A percentile compares a stretch with the other conserved stretches of the same genome.
Conservation (phyloP, 805 yeast genomes). For the Nakazawaea sp. region DNA sequence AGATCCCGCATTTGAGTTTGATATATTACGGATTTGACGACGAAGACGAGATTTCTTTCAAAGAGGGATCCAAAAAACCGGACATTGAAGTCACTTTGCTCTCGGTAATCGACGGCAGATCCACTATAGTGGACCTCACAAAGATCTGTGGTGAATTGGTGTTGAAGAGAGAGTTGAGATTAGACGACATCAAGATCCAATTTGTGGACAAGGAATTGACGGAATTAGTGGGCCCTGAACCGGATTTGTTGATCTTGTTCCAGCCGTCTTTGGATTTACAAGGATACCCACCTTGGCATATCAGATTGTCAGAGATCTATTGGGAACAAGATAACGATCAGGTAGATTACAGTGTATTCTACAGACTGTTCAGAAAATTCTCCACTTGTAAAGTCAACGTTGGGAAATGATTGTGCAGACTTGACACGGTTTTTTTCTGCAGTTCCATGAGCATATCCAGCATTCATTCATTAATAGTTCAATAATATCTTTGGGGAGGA, state of each 20-base stretch:
- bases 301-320: slow-evolving; percentile 81
- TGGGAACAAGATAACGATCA: slow-evolving; percentile 83
- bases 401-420: too few species aligned
- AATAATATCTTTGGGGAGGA: too few species aligned
- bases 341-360: slow-evolving; percentile 77
- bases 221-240: slow-evolving; percentile 83
- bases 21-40: slow-evolving; percentile 34
- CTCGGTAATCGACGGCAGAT: slow-evolving; percentile 78
- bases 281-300: slow-evolving; percentile 98
- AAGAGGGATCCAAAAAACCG: slow-evolving; percentile 21
- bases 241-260: slow-evolving; percentile 79
- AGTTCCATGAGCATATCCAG: too few species aligned
- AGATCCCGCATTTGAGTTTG: slow-evolving; percentile 61
- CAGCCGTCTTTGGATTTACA: slow-evolving; percentile 85
- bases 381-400: slow-evolving; percentile 81
- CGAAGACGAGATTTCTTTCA: slow-evolving; percentile 21
- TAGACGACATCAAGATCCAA: slow-evolving; percentile 65
- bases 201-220: slow-evolving; percentile 68
- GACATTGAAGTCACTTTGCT: slow-evolving; percentile 63
- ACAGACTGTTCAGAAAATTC: slow-evolving; percentile 68
- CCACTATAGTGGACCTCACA: slow-evolving; percentile 83
- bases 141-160: slow-evolving; percentile 78
- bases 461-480: too few species aligned
- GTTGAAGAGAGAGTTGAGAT: slow-evolving; percentile 47
- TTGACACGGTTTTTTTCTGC: too few species aligned